Evolutionary conservation across 306 rosid species (phyloP), one percentile per base, ranked within the genome.

Genomic region (Lathyrus aphaca): DNA sequence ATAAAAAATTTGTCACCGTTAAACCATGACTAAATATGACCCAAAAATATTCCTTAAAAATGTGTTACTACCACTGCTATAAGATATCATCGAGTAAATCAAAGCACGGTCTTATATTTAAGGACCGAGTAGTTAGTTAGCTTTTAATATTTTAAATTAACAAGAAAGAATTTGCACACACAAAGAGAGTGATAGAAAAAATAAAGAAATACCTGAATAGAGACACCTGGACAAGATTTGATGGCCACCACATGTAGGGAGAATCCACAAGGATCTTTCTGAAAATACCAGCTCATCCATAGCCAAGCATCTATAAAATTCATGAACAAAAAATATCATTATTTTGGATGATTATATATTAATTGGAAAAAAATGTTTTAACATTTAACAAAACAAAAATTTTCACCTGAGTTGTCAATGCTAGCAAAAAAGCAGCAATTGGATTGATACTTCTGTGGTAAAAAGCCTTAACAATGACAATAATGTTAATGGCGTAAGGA

Each of bases 241-340:
- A 3, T 2, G 98, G 98, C 97, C 98, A 93, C 97, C 98, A 93
- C 98, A 93, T 93, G 74, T 88, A 90, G 1, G 98, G 93, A 23
- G 98, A 93, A 50, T 93, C 98, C 25, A 93, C 94, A 14, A 93
- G 94, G 70, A 53, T 81, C 69, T 19, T 88, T 77, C 98, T 82
- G 83, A 90, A 93, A 17, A 90, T 13, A 5, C 98, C 98, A 75
- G 96, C 98, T 97, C 97, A 93, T 39, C 98, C 98, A 64, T 88
- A 93, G 9, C 98, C 98, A 79, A 90, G 95, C 97, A 93, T 81
- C 96, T 92, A 79, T 35, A 71, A 66, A 62, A 56, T 30, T 58
- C 25, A 74, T 9, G 37, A 27, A 56, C 7, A 10, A 17, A 17
- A 61, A 35, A 10, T 11, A 56, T 25, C 17, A 21, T 21, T 19